A percentile compares a stretch with the other conserved stretches of the same genome.
Conservation (phyloP, 305 asterid genomes). For the Salvia sclarea region DNA sequence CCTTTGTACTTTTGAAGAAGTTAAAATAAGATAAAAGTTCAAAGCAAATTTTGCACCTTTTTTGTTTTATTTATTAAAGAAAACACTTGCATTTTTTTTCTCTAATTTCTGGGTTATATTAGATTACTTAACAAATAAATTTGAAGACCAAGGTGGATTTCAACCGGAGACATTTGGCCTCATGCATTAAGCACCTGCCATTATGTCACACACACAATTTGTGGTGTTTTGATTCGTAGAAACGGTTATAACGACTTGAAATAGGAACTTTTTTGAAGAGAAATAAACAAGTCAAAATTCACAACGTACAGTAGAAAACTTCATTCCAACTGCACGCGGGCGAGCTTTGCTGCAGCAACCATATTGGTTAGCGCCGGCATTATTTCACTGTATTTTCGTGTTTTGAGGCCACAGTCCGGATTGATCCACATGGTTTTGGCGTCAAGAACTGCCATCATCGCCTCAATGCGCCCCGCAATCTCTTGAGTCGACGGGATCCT, state of each 20-base stretch:
- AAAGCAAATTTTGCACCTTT: too few species aligned
- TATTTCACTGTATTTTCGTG: conserved; percentile 54
- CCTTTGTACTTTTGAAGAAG: too few species aligned
- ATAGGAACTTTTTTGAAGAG: background rate
- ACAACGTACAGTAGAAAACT: background rate
- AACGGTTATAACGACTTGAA: background rate
- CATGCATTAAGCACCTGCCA: too few species aligned
- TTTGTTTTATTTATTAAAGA: too few species aligned
- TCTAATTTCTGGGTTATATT: too few species aligned
- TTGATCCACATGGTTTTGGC: conserved; percentile 49
- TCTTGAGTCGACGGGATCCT: conserved; percentile 54
- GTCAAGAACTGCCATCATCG: conserved; percentile 49
- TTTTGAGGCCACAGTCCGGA: conserved; percentile 67
- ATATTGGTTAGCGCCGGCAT: conserved; percentile 52
- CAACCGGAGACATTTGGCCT: too few species aligned
- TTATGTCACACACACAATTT: too few species aligned
- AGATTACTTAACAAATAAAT: too few species aligned
- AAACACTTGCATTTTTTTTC: too few species aligned
- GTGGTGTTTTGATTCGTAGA: background rate
- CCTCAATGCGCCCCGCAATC: conserved; percentile 46
- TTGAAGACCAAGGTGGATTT: too few species aligned
- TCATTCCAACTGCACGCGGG: conserved; percentile 33
- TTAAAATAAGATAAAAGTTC: too few species aligned
- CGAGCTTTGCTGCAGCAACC: conserved; percentile 61
- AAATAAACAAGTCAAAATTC: background rate